These are phyloP conservation scores for Blastomyces silverae DNA, from an alignment of 2,329 filamentous ascomycete genomes.

Conservation along the genomic window DNA sequence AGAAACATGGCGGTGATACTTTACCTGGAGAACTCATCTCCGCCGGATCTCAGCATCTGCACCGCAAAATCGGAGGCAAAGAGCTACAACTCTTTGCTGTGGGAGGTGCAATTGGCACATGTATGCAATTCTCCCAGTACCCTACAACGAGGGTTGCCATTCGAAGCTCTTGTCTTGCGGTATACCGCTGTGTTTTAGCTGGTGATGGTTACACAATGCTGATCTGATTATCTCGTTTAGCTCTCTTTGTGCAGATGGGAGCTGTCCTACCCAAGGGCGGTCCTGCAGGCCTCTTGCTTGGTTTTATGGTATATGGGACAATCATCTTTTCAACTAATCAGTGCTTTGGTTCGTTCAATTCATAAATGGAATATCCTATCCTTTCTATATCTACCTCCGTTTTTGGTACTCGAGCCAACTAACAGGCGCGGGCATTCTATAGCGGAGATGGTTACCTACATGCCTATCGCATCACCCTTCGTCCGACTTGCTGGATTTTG, in stretches of 20 bases:
- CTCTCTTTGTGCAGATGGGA: conserved; percentile 28
- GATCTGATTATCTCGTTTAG: neutral
- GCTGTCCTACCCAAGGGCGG: conserved; percentile 32
- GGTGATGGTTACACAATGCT: neutral
- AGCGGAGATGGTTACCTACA: conserved; percentile 30
- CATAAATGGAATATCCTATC: neutral
- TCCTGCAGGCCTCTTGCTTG: conserved; percentile 33
- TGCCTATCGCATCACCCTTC: conserved; percentile 27
- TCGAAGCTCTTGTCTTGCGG: neutral
- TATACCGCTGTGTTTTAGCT: neutral
- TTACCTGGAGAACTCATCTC: conserved; percentile 16
- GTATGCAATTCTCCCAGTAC: conserved; percentile 20
- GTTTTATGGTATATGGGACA: conserved; percentile 26
- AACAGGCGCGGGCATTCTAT: neutral
- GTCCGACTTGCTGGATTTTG: conserved; percentile 26
- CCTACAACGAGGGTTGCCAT: neutral
- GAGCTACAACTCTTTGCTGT: conserved; percentile 34
- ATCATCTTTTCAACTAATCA: conserved; percentile 32
- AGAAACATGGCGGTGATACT: conserved; percentile 10
- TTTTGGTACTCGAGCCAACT: neutral
- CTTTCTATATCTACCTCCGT: neutral
- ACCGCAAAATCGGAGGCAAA: conserved; percentile 30
- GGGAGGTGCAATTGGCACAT: conserved; percentile 33
- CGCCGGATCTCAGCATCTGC: conserved; percentile 26
- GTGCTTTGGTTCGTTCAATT: conserved; percentile 22